Base-by-base conservation (phyloP, 2,329 filamentous ascomycete genomes). In the Pyrenophora seminiperda region DNA sequence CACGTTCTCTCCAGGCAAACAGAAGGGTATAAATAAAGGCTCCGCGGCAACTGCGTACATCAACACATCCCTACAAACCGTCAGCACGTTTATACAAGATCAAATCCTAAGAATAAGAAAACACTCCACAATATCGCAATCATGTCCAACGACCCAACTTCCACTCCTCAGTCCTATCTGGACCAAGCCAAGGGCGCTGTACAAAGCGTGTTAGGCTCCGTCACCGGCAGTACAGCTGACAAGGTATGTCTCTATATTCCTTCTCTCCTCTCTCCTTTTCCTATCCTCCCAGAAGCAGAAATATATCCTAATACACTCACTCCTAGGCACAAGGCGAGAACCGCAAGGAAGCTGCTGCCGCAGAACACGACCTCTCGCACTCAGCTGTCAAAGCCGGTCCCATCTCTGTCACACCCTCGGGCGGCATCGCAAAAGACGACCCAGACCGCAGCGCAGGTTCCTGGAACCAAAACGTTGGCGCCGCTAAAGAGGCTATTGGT, bases 401-500 rank as follows among this genome's bases (percentile, higher is more conserved):
- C 53, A 79, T 86, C 70, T 84, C 86, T 18, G 81, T 89, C 50
- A 87, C 87, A 9, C 79, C 86, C 41, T 83, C 84, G 0, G 90
- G 90, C 39, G 87, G 85, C 29, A 78, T 89, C 40, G 82, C 86
- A 55, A 81, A 83, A 61, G 90, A 96, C 73, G 80, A 90, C 73
- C 79, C 86, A 9, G 79, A 93, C 71, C 89, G 91, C 58, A 77
- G 81, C 17, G 71, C 83, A 14, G 92, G 93, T 34, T 81, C 81
- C 14, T 95, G 88, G 86, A 90, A 96, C 78, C 92, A 97, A 77
- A 96, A 91, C 4, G 68, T 92, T n/a, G 93, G 92, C 43, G 83
- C 88, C 1, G 86, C 86, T 34, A 97, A 97, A 79, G 90, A 97
- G 72, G 79, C 86, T 4, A 57, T 94, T 1, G 93, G 93, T 50